Base-by-base conservation (phyloP, 148 eudicot species). In the Camellia lanceoleosa region DNA sequence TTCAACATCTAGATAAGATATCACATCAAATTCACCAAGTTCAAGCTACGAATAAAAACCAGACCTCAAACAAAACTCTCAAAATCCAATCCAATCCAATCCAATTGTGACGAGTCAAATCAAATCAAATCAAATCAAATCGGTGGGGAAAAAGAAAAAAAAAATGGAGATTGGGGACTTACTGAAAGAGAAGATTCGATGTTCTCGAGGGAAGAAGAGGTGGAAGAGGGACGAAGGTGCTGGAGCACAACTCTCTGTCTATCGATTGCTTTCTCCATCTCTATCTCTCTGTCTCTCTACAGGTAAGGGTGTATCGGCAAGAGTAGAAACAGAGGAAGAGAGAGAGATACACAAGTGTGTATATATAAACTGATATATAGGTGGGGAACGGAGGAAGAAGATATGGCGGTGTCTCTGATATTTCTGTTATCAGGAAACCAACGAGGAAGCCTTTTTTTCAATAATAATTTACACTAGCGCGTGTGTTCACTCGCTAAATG, bases 251-350 rank as follows among this genome's bases (percentile, higher is more conserved):
- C 91, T 67, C 87, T 83, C 75, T 93, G 95, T 72, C 97, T 89
- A 75, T 88, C 90, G 1, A 81, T 72, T 67, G 93, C 93, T 84
- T 86, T 91, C 84, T 93, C 95, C 97, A 93, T 93, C 51, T 75
- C 80, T 71, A 18, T 38, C 43, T 63, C 80, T 54, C 59, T 51
- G 44, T 79, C 74, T 68, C 54, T 49, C 6, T 49, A 49, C 52
- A 0, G 4, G 6, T 49, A 49, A 30, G 38, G 38, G 38, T 30
- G 38, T 30, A 1, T 1, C 38, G 38, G 38, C 38, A 30, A 1
- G 38, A 30, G 38, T 30, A 30, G 38, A 30, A 30, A 30, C 38
- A 1, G 38, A 30, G 38, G 38, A 30, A 30, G 38, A 30, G 38
- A 30, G 38, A 30, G 38, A 30, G 38, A 30, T 30, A 30, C 38